Evolutionary conservation across 345 rosid genomes (phyloP).

Genomic region (Salix koriyanagi): DNA sequence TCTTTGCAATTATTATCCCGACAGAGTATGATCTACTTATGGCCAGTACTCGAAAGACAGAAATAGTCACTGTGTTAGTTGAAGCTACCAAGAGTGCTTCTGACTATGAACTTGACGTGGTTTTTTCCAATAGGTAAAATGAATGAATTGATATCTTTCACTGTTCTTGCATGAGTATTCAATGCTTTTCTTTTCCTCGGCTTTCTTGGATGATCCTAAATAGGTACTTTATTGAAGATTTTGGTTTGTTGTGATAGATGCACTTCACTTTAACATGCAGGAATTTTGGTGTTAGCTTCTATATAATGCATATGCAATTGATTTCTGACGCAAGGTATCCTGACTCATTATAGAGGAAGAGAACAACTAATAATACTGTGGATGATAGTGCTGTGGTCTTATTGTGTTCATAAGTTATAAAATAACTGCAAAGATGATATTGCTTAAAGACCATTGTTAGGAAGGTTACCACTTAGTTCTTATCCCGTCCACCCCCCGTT

Average conservation of each 20-base stretch:
- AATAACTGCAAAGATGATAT: not conserved
- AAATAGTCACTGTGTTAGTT: constrained; percentile 71
- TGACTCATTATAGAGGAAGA: not conserved
- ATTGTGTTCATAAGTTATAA: not conserved
- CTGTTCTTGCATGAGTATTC: not conserved
- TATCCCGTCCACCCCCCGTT: not conserved
- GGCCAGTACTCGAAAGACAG: constrained; percentile 90
- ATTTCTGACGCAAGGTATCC: not conserved
- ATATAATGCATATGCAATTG: not conserved
- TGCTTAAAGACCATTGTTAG: not conserved
- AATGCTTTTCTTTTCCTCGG: not conserved
- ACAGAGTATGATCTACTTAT: constrained; percentile 90
- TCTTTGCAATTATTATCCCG: constrained; percentile 77
- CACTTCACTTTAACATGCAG: not conserved
- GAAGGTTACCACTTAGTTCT: not conserved
- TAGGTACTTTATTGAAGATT: not conserved
- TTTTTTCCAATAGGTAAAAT: constrained; percentile 70
- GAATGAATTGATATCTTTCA: not conserved
- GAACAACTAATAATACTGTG: not conserved
- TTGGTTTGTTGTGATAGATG: not conserved
- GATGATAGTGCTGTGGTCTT: not conserved
- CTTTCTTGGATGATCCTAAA: not conserved
- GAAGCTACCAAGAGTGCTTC: constrained; percentile 78
- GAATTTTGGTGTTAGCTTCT: not conserved
- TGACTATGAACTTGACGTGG: constrained; percentile 76